Base-by-base conservation (phyloP, 2,329 filamentous ascomycete species). In the Tolypocladium tundrense region DNA sequence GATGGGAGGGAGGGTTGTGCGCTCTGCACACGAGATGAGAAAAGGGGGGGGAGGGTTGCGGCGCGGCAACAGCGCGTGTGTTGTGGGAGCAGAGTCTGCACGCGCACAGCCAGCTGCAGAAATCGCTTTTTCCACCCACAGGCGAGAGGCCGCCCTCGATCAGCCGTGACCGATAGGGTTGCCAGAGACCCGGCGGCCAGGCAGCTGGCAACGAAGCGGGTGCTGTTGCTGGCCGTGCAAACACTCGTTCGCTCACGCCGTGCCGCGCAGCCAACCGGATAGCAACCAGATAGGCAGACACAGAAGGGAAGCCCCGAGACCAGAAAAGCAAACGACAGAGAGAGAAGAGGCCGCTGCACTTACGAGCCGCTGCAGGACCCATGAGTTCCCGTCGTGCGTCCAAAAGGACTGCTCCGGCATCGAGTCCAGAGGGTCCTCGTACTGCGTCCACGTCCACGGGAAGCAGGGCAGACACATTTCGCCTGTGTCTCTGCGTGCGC, bases 401-500 rank as follows among this genome's bases (percentile, higher is more conserved):
- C 77, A 80, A 33, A 72, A 66, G 14, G 73, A 75, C 55, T 77
- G 76, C 60, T 69, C 63, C 1, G 73, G 72, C 63, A 74, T 62
- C 33, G 62, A 60, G 51, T 75, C 73, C 14, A 72, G 55, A 6
- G 71, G 67, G 58, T 74, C 72, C 59, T 77, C 73, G 39, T 77
- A 75, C 60, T 81, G 77, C 66, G 67, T 77, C 72, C 67, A 79
- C 60, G 67, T 79, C 77, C 67, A 77, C 0, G 79, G 75, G 68
- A 80, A 82, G 64, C 78, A 81, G 6, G 77, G 74, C n/a, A 81
- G 71, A 64, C 80, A 84, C 80, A 83, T 50, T 13, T 31, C 40
- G 21, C 11, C 19, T 3, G 27, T 48, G 14, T 13, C 9, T 9
- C 3, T 35, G 37, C 24, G 11, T 13, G 21, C 9, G 16, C 16